phyloP scores from a whole-genome alignment of 768 basidiomycete species.

The Boletus sp. region DNA sequence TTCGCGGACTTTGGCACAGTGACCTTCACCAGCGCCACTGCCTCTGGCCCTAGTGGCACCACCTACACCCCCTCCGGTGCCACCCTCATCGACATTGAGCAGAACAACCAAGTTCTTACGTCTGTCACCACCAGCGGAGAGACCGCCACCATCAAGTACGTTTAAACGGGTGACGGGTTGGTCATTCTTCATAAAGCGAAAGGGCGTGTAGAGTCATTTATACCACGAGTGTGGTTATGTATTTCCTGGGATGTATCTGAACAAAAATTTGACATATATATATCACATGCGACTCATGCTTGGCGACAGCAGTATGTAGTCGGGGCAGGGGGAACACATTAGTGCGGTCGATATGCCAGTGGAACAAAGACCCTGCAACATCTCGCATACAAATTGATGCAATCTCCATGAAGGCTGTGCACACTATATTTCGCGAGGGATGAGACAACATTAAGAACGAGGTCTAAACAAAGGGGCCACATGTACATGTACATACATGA shows the following conservation, averaged over 20 bases:
- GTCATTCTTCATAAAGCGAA: neutral
- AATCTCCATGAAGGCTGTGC: too few species aligned
- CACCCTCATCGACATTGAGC: conserved; percentile 11
- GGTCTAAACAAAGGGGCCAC: too few species aligned
- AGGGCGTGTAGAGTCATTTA: neutral
- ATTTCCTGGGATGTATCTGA: neutral
- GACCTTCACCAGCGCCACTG: conserved; percentile 8
- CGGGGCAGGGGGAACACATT: too few species aligned
- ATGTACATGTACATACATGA: too few species aligned
- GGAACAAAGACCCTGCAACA: too few species aligned
- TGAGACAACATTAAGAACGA: too few species aligned
- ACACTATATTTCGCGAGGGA: too few species aligned
- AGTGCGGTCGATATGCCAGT: too few species aligned
- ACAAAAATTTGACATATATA: neutral
- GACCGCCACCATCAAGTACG: conserved; percentile 4
- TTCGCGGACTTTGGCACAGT: conserved; percentile 23
- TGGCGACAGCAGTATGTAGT: too few species aligned
- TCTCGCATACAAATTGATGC: too few species aligned
- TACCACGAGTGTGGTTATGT: neutral
- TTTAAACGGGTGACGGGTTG: neutral
- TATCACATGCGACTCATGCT: neutral
- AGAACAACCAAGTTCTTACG: conserved; percentile 12
- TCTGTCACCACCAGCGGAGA: conserved; percentile 3
- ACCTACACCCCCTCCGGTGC: conserved; percentile 14
- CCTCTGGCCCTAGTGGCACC: neutral